Evolutionary conservation across 805 yeast genomes (phyloP), one percentile per base, ranked within the genome.

Genomic region (Cyberlindnera saturnus): DNA sequence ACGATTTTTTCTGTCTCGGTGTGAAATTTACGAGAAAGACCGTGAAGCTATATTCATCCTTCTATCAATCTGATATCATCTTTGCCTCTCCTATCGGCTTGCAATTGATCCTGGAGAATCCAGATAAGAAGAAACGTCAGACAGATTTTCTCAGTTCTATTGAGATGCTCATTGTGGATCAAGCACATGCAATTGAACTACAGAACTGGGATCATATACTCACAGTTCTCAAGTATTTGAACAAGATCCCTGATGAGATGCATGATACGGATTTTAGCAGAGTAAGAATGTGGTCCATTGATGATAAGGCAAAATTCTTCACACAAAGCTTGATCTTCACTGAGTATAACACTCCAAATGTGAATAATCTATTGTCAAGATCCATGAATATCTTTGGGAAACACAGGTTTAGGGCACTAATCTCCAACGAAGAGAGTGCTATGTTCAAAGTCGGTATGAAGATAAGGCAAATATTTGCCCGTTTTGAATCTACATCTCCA

Each of bases 51-150:
- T 93, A 84, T 63, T 75, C 96, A 13, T 79, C 87, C 19, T 88
- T 88, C 57, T 86, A 86, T 58, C 78, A 81, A 36, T 82, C 95
- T 1, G 99, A 93, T 64, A 70, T 93, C 15, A 81, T 93, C 13
- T 61, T 93, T 23, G 96, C 96, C 35, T 88, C 96, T 7, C 97
- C 99, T 3, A 73, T 93, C 46, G 98, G 98, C 0, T 67, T 93
- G 38, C 78, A 83, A 44, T 72, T 88, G 74, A 77, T 90, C 36
- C 66, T 89, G 48, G 95, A 87, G 48, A 80, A 79, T 50, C 70
- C 73, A 6, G 74, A 73, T 41, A 70, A 70, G 43, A 63, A 67
- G 57, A 77, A 80, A 57, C 70, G 82, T 45, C 88, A 83, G 51
- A 76, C 74, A 43, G 96, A 90, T 61, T 93, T 89, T 56, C 65